phyloP scores from a whole-genome alignment of 495 filamentous ascomycete genomes.

The Hypoxylon rickii region DNA sequence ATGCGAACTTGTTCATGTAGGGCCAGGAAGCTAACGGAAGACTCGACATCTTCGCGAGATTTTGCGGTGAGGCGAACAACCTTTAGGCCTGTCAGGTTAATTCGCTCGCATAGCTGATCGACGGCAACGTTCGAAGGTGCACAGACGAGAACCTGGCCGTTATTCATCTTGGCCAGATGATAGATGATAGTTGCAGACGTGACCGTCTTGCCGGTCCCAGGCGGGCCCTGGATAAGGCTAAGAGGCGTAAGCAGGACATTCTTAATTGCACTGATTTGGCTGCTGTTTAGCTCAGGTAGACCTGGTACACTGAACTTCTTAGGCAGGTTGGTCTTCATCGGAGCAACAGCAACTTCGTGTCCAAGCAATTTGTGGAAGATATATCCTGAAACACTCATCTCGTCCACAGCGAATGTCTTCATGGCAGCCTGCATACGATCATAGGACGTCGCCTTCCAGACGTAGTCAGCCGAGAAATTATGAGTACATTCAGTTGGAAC shows the following conservation, averaged over 20 bases:
- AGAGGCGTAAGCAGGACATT: constrained; percentile 91
- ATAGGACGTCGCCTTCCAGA: constrained; percentile 99
- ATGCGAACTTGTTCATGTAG: constrained; percentile 96
- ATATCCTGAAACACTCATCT: constrained; percentile 98
- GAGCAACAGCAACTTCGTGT: constrained; percentile 92
- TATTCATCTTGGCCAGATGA: constrained; percentile 93
- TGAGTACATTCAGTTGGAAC: constrained; percentile 97
- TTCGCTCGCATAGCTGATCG: constrained; percentile 97
- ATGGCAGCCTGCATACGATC: constrained; percentile 99
- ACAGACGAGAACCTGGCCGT: constrained; percentile 93
- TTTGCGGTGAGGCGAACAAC: constrained; percentile 98
- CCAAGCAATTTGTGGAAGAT: constrained; percentile 98
- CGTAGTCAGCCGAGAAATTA: constrained; percentile 97
- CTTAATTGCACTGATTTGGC: constrained; percentile 96
- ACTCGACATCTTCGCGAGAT: constrained; percentile 97
- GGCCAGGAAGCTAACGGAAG: constrained; percentile 90
- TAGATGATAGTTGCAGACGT: constrained; percentile 99
- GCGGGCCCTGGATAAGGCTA: constrained; percentile 94
- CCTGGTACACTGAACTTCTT: constrained; percentile 97
- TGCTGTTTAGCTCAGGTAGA: constrained; percentile 91
- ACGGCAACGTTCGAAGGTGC: constrained; percentile 98
- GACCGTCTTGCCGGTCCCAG: constrained; percentile 97
- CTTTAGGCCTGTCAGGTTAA: constrained; percentile 92
- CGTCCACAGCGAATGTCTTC: constrained; percentile 98
- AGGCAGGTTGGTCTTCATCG: constrained; percentile 95